These are phyloP conservation scores for Fusarium verrucosum DNA, from an alignment of 2,329 filamentous ascomycete genomes.

Conservation along the genomic window DNA sequence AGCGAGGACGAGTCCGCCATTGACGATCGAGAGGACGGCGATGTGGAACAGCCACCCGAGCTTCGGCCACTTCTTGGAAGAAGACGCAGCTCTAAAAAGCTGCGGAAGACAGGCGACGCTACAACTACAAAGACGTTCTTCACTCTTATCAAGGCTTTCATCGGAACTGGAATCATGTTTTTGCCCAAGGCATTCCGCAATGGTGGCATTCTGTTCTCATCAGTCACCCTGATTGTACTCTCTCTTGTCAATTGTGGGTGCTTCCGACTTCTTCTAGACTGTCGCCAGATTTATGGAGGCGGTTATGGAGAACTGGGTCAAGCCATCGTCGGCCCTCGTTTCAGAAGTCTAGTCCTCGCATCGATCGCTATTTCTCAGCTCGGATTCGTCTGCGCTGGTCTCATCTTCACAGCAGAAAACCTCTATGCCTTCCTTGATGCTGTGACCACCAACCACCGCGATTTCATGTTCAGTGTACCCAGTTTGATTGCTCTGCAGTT, in stretches of 20 bases:
- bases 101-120: slow-evolving; percentile 66
- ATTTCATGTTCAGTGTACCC: slow-evolving; percentile 61
- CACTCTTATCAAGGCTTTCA: slow-evolving; percentile 79
- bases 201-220: slow-evolving; percentile 79
- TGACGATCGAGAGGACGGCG: slow-evolving; percentile 55
- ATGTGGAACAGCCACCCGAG: slow-evolving; percentile 62
- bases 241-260: slow-evolving; percentile 74
- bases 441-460: slow-evolving; percentile 59
- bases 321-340: slow-evolving; percentile 68
- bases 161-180: slow-evolving; percentile 85
- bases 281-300: slow-evolving; percentile 69
- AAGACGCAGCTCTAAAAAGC: slow-evolving; percentile 59
- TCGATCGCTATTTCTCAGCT: slow-evolving; percentile 80
- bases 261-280: slow-evolving; percentile 76
- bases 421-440: slow-evolving; percentile 73
- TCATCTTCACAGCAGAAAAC: slow-evolving; percentile 82
- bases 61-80: slow-evolving; percentile 64
- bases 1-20: slow-evolving; percentile 68
- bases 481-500: slow-evolving; percentile 73
- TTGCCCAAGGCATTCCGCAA: slow-evolving; percentile 82
- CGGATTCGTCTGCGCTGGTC: slow-evolving; percentile 79
- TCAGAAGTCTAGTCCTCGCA: slow-evolving; percentile 72
- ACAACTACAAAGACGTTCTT: slow-evolving; percentile 79
- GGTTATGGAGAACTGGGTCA: slow-evolving; percentile 80
- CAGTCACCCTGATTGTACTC: slow-evolving; percentile 71